Base-by-base conservation (phyloP, 768 basidiomycete species). In the Rhodocollybia butyracea region DNA sequence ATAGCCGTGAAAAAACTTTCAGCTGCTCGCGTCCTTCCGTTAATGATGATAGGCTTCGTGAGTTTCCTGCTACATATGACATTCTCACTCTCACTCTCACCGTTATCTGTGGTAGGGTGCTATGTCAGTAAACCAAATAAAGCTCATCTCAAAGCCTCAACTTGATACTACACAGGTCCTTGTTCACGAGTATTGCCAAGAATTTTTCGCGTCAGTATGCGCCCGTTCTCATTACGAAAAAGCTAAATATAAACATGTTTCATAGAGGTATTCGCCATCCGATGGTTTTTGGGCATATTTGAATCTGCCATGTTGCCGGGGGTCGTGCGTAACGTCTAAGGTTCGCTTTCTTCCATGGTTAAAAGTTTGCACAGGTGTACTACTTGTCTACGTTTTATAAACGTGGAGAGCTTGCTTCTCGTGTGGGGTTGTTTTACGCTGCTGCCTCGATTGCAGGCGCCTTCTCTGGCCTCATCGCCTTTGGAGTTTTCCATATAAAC, bases 341-440 rank as follows among this genome's bases (percentile, higher is more conserved):
- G 3, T 3, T 27, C 45, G 3, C 22, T 1, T n/a, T 27, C 24
- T 30, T 21, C 41, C n/a, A 34, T 19, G 11, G 5, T 22, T 29
- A 4, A 26, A 39, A 12, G 10, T 21, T 45, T n/a, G 10, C 39
- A 4, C 24, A 74, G 70, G 73, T 81, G 3, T 79, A 76, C 61
- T 80, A 80, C 60, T 67, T 81, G n/a, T 78, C 76, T 2, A 77
- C 76, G 1, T 80, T 79, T 56, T 80, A 80, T 63, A 78, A 73
- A 57, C 66, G 80, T 31, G 70, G 75, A 43, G 80, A 82, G 61
- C 67, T 82, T 6, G 79, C 79, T n/a, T 74, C 74, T 15, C 68
- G 80, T 3, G 66, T 82, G 19, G 78, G 77, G 22, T 53, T 79
- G 2, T 82, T 80, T 60, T 81, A 81, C 60, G 78, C 76, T 31